These are phyloP conservation scores for Torulaspora microellipsoides DNA, from an alignment of 805 yeast species.

Conservation along the genomic window DNA sequence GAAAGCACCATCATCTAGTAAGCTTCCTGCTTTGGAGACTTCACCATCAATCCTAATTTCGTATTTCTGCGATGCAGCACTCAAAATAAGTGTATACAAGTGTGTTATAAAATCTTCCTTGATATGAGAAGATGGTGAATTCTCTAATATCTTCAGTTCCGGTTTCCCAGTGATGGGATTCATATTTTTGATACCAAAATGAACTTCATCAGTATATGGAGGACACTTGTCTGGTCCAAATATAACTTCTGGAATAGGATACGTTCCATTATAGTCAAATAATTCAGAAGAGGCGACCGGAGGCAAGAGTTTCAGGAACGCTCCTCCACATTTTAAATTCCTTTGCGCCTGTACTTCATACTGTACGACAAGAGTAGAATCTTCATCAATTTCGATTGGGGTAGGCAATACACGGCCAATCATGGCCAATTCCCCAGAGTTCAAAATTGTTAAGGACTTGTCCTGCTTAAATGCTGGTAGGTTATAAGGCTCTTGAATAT, in stretches of 20 bases:
- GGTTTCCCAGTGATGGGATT: constrained; percentile 50
- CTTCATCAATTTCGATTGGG: constrained; percentile 51
- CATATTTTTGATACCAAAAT: constrained; percentile 62
- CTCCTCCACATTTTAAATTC: constrained; percentile 82
- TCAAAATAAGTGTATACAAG: constrained; percentile 72
- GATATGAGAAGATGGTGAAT: constrained; percentile 58
- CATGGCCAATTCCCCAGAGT: constrained; percentile 78
- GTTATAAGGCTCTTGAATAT: constrained; percentile 50
- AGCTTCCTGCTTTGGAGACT: constrained; percentile 62
- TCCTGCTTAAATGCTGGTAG: constrained; percentile 45
- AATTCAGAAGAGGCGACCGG: constrained; percentile 33
- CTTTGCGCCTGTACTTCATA: constrained; percentile 84
- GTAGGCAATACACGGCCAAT: constrained; percentile 58
- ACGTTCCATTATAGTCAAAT: constrained; percentile 40
- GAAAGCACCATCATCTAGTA: constrained; percentile 52
- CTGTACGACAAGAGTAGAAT: constrained; percentile 71
- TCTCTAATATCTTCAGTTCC: constrained; percentile 63
- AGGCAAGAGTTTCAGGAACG: constrained; percentile 72
- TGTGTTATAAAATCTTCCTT: constrained; percentile 52
- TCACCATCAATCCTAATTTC: constrained; percentile 84
- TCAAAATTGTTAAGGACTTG: constrained; percentile 69
- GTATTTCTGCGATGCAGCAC: constrained; percentile 53
- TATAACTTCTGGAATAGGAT: constrained; percentile 78
- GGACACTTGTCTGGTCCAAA: constrained; percentile 96
- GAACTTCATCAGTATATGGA: constrained; percentile 62